Evolutionary conservation across 2,329 filamentous ascomycete species (phyloP), one percentile per base, ranked within the genome.

Genomic region (Trichoderma gracile): DNA sequence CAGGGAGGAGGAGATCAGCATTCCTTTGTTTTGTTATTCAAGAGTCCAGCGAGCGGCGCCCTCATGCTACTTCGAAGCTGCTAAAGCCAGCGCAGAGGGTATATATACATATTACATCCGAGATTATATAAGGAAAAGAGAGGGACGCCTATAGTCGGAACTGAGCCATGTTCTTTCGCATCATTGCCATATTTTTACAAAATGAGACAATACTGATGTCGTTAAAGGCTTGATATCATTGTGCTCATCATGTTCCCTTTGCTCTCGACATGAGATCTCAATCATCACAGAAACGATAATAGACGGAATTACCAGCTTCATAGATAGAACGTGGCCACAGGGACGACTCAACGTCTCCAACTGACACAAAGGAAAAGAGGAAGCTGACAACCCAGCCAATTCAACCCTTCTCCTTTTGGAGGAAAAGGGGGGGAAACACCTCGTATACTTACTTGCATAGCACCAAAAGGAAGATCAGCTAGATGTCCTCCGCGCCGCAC

Each of bases 401-500:
- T 15, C n/a, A 10, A 12, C 57, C 33, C n/a, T 60, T 49, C 23
- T 9, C 23, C 30, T 23, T 23, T 45, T 30, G 23, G 15, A 14
- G 9, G 7, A 27, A 2, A 8, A 12, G 21, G 52, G 12, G 21
- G 52, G 12, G 8, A 12, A 23, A 43, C 12, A 9, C 19, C 10
- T 46, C 45, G 19, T 46, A 46, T 57, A 57, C 27, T 46, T 46
- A 38, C 33, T 14, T 38, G 17, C 33, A 27, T 14, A 8, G 10
- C 46, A 27, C 7, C 1, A 38, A 12, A 10, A n/a, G n/a, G 8
- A 15, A 23, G 23, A 4, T 46, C 19, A 53, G 7, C 25, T 27
- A 2, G 46, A 53, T 7, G 38, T 42, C 12, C 57, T 46, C 14
- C 64, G 71, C 46, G 69, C 78, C 3, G 77, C 78, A 60, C 79